A percentile compares a stretch with the other conserved stretches of the same genome.
Evolutionary conservation across 225 moss, liverwort and hornwort genomes (phyloP).

Genomic region (Climacium dendroides): DNA sequence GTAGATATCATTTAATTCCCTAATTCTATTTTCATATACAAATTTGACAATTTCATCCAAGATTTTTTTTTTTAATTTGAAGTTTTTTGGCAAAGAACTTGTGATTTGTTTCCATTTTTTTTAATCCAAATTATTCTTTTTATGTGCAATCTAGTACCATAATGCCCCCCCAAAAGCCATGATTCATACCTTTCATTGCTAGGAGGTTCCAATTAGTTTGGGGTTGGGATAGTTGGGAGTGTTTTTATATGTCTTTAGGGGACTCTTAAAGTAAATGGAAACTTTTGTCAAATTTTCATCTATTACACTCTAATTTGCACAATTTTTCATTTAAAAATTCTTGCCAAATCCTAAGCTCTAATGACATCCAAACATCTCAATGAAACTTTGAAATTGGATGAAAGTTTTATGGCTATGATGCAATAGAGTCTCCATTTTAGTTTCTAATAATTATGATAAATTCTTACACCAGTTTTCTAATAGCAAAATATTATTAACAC

Average conservation of each 20-base stretch:
- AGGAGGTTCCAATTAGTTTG: not conserved
- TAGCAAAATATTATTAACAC: not conserved
- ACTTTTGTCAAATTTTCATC: not conserved
- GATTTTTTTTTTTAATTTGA: too few relatives aligned
- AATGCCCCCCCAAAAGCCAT: too few relatives aligned
- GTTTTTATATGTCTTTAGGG: fast-evolving
- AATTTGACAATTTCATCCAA: too few relatives aligned
- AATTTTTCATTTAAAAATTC: not conserved
- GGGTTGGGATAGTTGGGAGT: not conserved
- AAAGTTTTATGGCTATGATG: not conserved
- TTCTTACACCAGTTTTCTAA: not conserved
- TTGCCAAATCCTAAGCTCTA: fast-evolving
- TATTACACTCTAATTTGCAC: fast-evolving
- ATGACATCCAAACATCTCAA: not conserved
- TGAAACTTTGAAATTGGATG: not conserved
- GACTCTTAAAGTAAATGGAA: not conserved
- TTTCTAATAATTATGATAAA: not conserved
- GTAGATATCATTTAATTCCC: too few relatives aligned
- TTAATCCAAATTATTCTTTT: too few relatives aligned
- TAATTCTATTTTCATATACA: too few relatives aligned
- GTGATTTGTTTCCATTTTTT: too few relatives aligned
- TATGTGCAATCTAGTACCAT: too few relatives aligned
- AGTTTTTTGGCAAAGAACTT: too few relatives aligned
- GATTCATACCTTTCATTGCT: not conserved
- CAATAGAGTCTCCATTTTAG: not conserved